Evolutionary conservation across 257 asterid genomes (phyloP), one percentile per base, ranked within the genome.

Genomic region (Solanum tarapatanum): DNA sequence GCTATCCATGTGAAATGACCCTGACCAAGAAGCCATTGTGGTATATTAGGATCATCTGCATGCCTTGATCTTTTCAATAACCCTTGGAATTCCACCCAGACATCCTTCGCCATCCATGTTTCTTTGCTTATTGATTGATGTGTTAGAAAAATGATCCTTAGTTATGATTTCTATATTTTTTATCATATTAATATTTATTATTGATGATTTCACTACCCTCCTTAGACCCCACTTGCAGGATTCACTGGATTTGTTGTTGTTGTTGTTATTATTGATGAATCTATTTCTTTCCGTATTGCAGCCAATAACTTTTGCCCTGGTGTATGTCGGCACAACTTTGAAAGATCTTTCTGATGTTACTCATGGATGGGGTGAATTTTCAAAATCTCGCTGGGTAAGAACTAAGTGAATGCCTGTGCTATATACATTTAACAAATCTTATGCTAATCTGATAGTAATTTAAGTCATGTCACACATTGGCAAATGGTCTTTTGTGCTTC

Each of bases 281-380:
- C 43, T 41, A 4, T 75, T 87, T 21, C 55, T 91, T 68, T 86
- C 74, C 41, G 70, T 88, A 82, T 68, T 87, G 91, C 96, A 97
- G 99, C 99, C 99, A 77, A 95, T 96, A 89, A 97, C 99, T 85
- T 87, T 97, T 88, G 96, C 98, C 39, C 91, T 97, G 93, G 99
- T 97, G 83, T 97, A 97, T 90, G 95, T 95, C 68, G 99, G 99
- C 88, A 97, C 99, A 16, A 97, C 99, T 16, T 86, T 97, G 92
- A 96, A 97, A 93, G 99, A 97, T 91, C 94, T 97, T 83, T 96
- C 99, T 10, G 99, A 97, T 90, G 98, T 97, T 83, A 97, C 99
- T 33, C 99, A 97, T 89, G 99, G 98, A 77, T 97, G 98, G 99
- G 89, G 88, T 91, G 96, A 95, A 82, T 92, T 96, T 74, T 97